Evolutionary conservation across 805 yeast species (phyloP), one percentile per base, ranked within the genome.

Genomic region (Starmerella vaccinii): DNA sequence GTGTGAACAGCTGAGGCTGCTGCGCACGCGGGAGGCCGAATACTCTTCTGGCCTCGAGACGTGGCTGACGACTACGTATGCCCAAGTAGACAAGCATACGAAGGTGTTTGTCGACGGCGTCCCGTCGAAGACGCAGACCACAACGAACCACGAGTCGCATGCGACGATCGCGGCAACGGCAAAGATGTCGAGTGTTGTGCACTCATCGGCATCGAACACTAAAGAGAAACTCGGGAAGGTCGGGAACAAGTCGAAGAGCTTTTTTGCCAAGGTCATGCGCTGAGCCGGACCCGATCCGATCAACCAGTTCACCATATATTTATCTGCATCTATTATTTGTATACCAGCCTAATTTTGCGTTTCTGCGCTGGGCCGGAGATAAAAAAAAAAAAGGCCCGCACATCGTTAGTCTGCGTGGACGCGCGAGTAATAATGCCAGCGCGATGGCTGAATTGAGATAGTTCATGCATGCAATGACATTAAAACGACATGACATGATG

Each of bases 11-110:
- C 61, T 67, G 40, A 52, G 62, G 19, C 54, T 50, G 10, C 59
- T 67, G 15, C 56, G 67, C 9, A 46, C 49, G n/a, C 56, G 62
- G 7, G 69, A 67, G 51, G 56, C 57, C 13, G 68, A 62, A 44
- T 66, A 63, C 51, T 53, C 60, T 1, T 57, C 70, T 1, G 68
- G 69, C 10, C 57, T 67, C 22, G 58, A 57, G 29, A 59, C 62
- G 15, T 67, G 70, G 70, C 61, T 59, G 43, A 32, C 44, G 21
- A 49, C 60, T 9, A 55, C 59, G n/a, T 52, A 50, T 30, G 23
- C 21, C 12, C 47, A 19, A 15, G 33, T 34, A 9, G 57, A 52
- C 35, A 39, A 47, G 18, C 30, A 23, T 39, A 43, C 56, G 32
- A 30, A 42, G n/a, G 37, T 65, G 3, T 63, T 59, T 47, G 49